Conservation (phyloP, 805 yeast species). For the Scheffersomyces stipitis region DNA sequence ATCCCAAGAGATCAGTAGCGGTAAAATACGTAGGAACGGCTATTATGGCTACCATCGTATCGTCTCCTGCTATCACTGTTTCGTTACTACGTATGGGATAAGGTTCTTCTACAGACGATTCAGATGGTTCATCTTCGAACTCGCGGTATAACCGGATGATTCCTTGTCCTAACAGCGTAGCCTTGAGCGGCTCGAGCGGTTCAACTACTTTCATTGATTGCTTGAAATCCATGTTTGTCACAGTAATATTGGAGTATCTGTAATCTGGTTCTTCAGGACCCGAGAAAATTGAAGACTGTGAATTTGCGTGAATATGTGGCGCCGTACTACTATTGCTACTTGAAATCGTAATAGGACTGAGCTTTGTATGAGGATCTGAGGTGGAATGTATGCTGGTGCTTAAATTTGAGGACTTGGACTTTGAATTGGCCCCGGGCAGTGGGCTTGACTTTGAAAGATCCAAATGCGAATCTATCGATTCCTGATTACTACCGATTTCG, state of each 20-base stretch:
- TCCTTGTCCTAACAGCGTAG: conserved; percentile 70
- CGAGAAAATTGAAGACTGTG: too few species aligned
- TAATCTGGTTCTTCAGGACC: conserved; percentile 23
- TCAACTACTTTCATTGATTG: conserved; percentile 17
- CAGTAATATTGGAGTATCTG: conserved; percentile 27
- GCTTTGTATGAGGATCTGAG: too few species aligned
- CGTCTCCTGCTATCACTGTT: conserved; percentile 42
- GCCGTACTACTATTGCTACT: too few species aligned
- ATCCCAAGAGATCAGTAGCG: conserved; percentile 79
- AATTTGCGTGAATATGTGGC: too few species aligned
- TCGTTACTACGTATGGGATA: neutral
- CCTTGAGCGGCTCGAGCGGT: conserved; percentile 52
- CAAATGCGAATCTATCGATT: too few species aligned
- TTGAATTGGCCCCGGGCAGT: too few species aligned
- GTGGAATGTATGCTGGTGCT: too few species aligned
- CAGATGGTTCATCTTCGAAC: conserved; percentile 29
- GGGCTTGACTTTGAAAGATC: too few species aligned
- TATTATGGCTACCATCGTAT: conserved; percentile 72
- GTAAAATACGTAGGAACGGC: conserved; percentile 88
- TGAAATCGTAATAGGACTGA: too few species aligned
- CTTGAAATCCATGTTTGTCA: conserved; percentile 25
- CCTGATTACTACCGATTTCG: conserved; percentile 14
- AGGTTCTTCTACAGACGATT: neutral
- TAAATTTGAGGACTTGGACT: too few species aligned
- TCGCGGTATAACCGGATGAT: conserved; percentile 67